Conservation (phyloP, 768 basidiomycete species). For the Melanogaster broomeanus region DNA sequence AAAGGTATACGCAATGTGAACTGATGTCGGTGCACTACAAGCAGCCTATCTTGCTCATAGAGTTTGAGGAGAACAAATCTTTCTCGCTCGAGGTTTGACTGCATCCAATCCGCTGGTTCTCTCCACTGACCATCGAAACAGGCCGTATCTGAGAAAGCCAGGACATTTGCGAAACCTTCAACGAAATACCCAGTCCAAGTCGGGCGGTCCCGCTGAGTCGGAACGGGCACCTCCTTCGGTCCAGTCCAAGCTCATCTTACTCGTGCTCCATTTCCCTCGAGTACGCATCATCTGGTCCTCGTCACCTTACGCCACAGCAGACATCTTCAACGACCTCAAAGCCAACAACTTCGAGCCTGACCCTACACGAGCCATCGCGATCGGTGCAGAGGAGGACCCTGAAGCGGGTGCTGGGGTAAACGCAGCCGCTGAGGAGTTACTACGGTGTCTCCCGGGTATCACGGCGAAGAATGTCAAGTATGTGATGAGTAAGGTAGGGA, state of each 20-base stretch:
- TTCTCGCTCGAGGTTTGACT: conserved; percentile 80
- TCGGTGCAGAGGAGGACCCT: conserved; percentile 80
- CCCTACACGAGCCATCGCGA: conserved; percentile 65
- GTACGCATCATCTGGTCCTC: conserved; percentile 97
- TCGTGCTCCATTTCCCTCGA: conserved; percentile 88
- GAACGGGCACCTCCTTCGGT: conserved; percentile 53
- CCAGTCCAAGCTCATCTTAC: conserved; percentile 90
- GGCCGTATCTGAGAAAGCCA: conserved; percentile 61
- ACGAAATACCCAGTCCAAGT: conserved; percentile 53
- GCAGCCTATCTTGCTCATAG: conserved; percentile 88
- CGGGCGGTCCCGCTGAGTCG: conserved; percentile 16
- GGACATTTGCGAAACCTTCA: conserved; percentile 67
- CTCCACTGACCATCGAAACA: conserved; percentile 21
- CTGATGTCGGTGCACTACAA: conserved; percentile 97
- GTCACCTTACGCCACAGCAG: conserved; percentile 87
- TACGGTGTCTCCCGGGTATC: conserved; percentile 83
- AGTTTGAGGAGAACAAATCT: conserved; percentile 96
- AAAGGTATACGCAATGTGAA: conserved; percentile 95
- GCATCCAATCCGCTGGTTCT: not conserved
- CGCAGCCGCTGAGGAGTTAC: conserved; percentile 76
- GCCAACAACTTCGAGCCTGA: conserved; percentile 79
- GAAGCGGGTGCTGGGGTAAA: conserved; percentile 70
- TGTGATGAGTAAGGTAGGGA: conserved; percentile 80
- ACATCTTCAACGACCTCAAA: conserved; percentile 94
- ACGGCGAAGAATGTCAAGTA: conserved; percentile 82